phyloP scores from a whole-genome alignment of 2,329 filamentous ascomycete genomes.

The Dactylellina haptotyla region DNA sequence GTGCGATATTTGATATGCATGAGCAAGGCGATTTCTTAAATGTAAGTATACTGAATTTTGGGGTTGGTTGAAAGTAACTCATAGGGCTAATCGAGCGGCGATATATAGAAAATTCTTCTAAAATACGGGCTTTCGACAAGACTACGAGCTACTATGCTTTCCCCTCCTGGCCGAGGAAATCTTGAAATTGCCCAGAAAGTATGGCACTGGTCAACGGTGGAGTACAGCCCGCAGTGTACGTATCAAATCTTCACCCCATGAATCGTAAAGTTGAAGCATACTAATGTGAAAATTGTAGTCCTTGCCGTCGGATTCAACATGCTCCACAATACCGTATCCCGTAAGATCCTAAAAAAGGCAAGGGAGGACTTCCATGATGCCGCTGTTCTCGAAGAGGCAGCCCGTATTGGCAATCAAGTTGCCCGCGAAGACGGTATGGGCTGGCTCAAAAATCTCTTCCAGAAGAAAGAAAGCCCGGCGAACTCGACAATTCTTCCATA shows the following conservation, averaged over 20 bases:
- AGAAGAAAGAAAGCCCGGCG: constrained; percentile 19
- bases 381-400: constrained; percentile 48
- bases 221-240: constrained; percentile 66
- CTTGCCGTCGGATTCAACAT: constrained; percentile 68
- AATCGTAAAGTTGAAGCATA: constrained; percentile 42
- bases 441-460: constrained; percentile 35
- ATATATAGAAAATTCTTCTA: constrained; percentile 39
- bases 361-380: constrained; percentile 47
- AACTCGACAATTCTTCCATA: constrained; percentile 44
- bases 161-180: constrained; percentile 49
- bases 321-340: constrained; percentile 62
- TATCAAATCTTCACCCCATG: not conserved
- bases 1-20: constrained; percentile 52
- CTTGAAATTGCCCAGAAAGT: constrained; percentile 64
- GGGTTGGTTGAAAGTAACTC: not conserved
- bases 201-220: constrained; percentile 68
- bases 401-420: constrained; percentile 22
- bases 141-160: constrained; percentile 49
- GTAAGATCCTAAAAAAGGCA: constrained; percentile 49
- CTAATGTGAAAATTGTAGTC: constrained; percentile 57
- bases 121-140: constrained; percentile 49
- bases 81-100: not conserved
- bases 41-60: constrained; percentile 2
- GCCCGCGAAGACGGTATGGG: constrained; percentile 15
- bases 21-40: constrained; percentile 51